Evolutionary conservation across 2,329 filamentous ascomycete species (phyloP).

Genomic region (Colletotrichum noveboracense): DNA sequence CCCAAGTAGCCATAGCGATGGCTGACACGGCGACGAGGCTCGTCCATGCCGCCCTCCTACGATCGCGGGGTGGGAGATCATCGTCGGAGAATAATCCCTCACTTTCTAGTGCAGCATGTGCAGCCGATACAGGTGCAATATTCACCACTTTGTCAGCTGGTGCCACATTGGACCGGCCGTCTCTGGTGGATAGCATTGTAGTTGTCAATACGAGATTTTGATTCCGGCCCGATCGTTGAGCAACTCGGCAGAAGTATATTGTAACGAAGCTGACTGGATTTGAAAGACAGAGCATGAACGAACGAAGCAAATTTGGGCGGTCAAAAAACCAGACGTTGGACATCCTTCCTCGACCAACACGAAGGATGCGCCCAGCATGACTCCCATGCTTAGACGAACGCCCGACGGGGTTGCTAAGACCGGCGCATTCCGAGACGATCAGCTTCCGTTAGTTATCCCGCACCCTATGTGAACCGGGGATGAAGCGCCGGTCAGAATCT

Average conservation of each 20-base stretch:
- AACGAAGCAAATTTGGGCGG: not conserved
- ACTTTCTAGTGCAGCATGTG: not conserved
- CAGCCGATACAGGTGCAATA: not conserved
- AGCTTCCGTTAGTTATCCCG: not conserved
- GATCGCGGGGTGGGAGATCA: not conserved
- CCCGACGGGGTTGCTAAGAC: not conserved
- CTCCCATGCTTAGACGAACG: not conserved
- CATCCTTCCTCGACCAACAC: not conserved
- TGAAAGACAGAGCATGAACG: not conserved
- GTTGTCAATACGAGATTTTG: not conserved
- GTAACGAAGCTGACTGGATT: not conserved
- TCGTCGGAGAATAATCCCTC: not conserved
- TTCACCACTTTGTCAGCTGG: not conserved
- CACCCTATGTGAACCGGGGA: not conserved
- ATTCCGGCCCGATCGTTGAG: too few species aligned
- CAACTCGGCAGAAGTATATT: accelerated
- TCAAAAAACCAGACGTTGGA: not conserved
- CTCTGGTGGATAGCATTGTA: not conserved
- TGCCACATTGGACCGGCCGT: not conserved
- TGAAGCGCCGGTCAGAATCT: not conserved
- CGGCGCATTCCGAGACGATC: not conserved
- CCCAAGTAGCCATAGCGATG: slow-evolving; percentile 8
- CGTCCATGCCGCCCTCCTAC: not conserved
- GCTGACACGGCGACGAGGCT: not conserved
- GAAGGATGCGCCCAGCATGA: not conserved